These are phyloP conservation scores for Fusarium burgessii DNA, from an alignment of 2,329 filamentous ascomycete species.

Conservation along the genomic window DNA sequence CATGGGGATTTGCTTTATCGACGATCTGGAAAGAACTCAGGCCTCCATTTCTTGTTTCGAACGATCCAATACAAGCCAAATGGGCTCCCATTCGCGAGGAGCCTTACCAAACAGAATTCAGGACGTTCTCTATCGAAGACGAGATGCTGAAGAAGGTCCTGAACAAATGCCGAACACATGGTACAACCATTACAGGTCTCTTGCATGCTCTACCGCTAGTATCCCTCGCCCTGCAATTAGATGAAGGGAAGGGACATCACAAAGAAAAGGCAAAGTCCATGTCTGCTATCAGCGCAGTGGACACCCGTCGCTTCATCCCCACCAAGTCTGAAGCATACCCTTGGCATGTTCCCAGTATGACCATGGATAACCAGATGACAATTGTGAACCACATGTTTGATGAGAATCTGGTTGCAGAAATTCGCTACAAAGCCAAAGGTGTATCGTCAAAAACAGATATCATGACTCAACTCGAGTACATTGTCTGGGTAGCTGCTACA, in stretches of 20 bases:
- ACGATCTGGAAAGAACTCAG: conserved; percentile 37
- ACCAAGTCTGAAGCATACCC: conserved; percentile 15
- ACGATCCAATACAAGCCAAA: conserved; percentile 15
- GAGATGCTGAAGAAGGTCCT: conserved; percentile 35
- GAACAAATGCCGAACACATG: conserved; percentile 41
- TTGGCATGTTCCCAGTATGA: conserved; percentile 34
- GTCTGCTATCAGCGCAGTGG: conserved; percentile 35
- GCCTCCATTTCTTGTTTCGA: conserved; percentile 24
- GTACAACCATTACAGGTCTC: conserved; percentile 48
- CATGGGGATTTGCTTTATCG: conserved; percentile 28
- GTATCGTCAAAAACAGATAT: conserved; percentile 17
- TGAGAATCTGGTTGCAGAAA: conserved; percentile 15
- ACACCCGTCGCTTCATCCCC: conserved; percentile 36
- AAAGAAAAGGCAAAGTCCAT: conserved; percentile 28
- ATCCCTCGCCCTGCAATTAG: conserved; percentile 39
- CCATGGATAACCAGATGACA: conserved; percentile 37
- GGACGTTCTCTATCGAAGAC: conserved; percentile 34
- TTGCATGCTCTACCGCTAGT: conserved; percentile 43
- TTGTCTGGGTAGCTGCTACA: conserved; percentile 27
- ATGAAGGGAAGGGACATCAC: conserved; percentile 13
- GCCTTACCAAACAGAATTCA: conserved; percentile 37
- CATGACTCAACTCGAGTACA: conserved; percentile 27
- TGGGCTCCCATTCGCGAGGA: conserved; percentile 45
- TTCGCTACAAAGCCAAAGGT: conserved; percentile 33
- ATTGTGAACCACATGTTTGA: conserved; percentile 28